Conservation (phyloP, 441 rosid genomes). For the Bruguiera hainesii region DNA sequence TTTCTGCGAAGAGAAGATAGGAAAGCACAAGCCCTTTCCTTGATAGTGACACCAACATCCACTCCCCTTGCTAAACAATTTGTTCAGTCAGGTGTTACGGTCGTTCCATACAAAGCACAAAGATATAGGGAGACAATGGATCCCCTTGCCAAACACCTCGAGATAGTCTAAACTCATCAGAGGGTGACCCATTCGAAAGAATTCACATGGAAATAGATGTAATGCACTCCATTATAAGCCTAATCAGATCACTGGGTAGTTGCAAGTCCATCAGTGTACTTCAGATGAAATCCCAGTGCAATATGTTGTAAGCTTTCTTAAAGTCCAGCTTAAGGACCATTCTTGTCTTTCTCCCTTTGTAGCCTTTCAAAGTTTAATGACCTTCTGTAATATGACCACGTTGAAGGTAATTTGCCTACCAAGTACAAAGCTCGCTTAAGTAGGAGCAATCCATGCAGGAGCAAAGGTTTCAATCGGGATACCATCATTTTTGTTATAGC, state of each 20-base stretch:
- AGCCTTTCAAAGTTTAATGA: not conserved
- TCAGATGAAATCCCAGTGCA: not conserved
- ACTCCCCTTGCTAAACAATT: no score
- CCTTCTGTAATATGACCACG: not conserved
- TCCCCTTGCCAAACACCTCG: not conserved
- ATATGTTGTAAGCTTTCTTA: no score
- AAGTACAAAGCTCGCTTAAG: not conserved
- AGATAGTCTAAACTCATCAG: not conserved
- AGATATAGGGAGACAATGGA: not conserved
- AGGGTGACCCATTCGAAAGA: not conserved
- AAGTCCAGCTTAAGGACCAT: not conserved
- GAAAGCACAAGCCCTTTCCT: not conserved
- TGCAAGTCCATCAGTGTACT: not conserved
- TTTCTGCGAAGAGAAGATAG: not conserved
- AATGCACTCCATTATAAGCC: not conserved
- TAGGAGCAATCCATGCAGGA: not conserved
- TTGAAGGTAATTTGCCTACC: no score
- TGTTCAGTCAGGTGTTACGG: not conserved
- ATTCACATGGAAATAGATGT: not conserved
- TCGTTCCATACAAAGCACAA: not conserved
- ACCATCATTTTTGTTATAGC: not conserved
- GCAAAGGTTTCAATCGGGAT: not conserved
- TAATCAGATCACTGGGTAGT: not conserved
- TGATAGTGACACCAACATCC: not conserved
- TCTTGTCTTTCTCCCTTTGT: not conserved